Evolutionary conservation across 2,329 filamentous ascomycete genomes (phyloP), one percentile per base, ranked within the genome.

Genomic region (Leptosphaerulina australis): DNA sequence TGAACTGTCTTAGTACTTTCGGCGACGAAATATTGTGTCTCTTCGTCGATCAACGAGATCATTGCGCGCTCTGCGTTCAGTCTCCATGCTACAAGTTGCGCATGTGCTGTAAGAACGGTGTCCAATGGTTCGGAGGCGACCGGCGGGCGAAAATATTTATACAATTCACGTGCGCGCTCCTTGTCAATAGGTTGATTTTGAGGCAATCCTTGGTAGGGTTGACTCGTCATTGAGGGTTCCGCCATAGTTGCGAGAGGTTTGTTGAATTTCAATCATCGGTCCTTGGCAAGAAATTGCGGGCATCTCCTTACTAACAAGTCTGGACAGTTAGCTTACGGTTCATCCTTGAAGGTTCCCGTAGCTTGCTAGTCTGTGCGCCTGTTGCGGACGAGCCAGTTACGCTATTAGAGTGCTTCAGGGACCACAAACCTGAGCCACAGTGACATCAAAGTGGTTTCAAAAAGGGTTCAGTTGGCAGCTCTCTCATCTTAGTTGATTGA

Each of bases 21-120:
- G n/a, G 78, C 77, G 12, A 82, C 63, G 21, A 81, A 76, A 49
- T 78, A 81, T 54, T 81, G 78, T 17, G 67, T 72, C 7, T 77
- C 70, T 17, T 74, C 71, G 55, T 80, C 79, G 44, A 82, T 76
- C 9, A 81, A 68, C 52, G 74, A 77, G 44, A 76, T 63, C 57
- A 76, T 67, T 20, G 64, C 66, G 9, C 74, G 65, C 18, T 68
- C 62, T 3, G 66, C 64, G 24, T 70, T 55, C 5, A 76, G 59
- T 8, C 73, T 66, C 48, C 71, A 66, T 41, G 71, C 67, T 3
- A 67, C 67, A 5, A 76, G 63, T 45, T 76, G 71, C 7, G 64
- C 62, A 50, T 69, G 68, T 5, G 70, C 66, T 6, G 64, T 68
- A 11, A 74, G 60, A 17, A 68, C 64, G 15, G 66, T 67, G 48